Evolutionary conservation across 345 rosid genomes (phyloP), one percentile per base, ranked within the genome.

Genomic region (Syzygium aromaticum): DNA sequence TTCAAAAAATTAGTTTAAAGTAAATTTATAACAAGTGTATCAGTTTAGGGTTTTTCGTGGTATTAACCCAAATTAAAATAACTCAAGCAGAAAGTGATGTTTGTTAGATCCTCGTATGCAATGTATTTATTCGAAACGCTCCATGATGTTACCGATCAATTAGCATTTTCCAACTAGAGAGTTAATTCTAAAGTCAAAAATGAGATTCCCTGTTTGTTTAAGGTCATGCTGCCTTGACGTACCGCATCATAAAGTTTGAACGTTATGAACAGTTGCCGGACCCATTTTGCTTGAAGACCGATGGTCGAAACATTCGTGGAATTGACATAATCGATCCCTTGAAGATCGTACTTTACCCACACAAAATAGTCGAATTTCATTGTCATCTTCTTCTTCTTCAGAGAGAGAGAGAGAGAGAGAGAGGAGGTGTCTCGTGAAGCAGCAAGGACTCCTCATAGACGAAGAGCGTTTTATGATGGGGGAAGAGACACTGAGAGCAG

Each of bases 391-490:
- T 56, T 56, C 61, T 7, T 54, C 57, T 54, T 54, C 21, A 0
- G 3, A 30, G 52, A 52, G 22, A 77, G 84, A 77, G 84, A 53
- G 84, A 54, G 30, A 40, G 54, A 49, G 77, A 21, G 17, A 80
- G 46, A 51, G 1, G 51, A 51, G 51, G 51, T 33, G 88, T 89
- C 91, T 89, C 88, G 89, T 87, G 89, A 89, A 89, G 90, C 86
- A 85, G 85, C 63, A 28, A n/a, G 56, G 63, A 67, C 61, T 23
- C 61, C 8, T 28, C 67, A 77, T 27, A 21, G 77, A 80, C 19
- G 57, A 46, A 85, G 84, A 52, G 23, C 6, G 57, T 21, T 54
- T 54, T 19, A 54, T 21, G 57, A 9, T 19, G 56, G 22, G 56
- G 56, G 56, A 16, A 87, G 19, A 40, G 78, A 56, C 54, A 40